These are phyloP conservation scores for Suillus ampliporus DNA, from an alignment of 768 basidiomycete species.

Conservation along the genomic window DNA sequence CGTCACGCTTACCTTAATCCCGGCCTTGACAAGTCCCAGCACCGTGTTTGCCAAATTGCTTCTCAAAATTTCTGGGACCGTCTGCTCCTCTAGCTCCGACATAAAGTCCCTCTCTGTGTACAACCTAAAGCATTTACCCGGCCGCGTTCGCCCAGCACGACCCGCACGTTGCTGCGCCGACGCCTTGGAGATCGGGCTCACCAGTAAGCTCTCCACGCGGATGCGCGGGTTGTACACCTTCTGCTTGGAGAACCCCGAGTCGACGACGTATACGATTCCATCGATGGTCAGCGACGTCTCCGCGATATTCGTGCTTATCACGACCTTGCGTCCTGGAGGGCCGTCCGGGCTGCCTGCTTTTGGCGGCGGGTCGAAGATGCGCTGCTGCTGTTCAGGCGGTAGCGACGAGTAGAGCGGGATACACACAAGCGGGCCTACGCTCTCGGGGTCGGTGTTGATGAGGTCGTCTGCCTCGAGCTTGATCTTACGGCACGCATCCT, in stretches of 20 bases:
- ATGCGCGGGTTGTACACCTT: constrained; percentile 99
- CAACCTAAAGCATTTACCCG: too few relatives aligned
- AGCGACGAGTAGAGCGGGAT: constrained; percentile 95
- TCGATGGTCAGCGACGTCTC: constrained; percentile 98
- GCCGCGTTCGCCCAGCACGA: too few relatives aligned
- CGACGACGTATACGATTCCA: constrained; percentile 98
- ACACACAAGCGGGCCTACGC: constrained; percentile 86
- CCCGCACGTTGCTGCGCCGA: too few relatives aligned
- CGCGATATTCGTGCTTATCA: constrained; percentile 96
- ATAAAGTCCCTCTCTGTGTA: too few relatives aligned
- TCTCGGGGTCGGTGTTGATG: constrained; percentile 66
- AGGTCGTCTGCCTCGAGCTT: constrained; percentile 67
- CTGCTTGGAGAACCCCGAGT: constrained; percentile 97
- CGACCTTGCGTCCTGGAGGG: constrained; percentile 89
- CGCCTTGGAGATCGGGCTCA: too few relatives aligned
- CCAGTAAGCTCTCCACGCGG: constrained; percentile 54
- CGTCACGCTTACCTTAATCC: constrained; percentile 67
- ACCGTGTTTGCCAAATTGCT: too few relatives aligned
- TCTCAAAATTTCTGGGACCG: too few relatives aligned
- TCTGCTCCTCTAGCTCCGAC: too few relatives aligned
- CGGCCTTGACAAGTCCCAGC: constrained; percentile 45
- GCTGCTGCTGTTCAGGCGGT: constrained; percentile 92
- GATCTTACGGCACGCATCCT: too few relatives aligned
- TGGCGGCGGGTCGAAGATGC: constrained; percentile 93
- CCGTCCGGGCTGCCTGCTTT: constrained; percentile 61